These are phyloP conservation scores for Ascoidea tarda DNA, from an alignment of 805 yeast genomes.

Conservation along the genomic window DNA sequence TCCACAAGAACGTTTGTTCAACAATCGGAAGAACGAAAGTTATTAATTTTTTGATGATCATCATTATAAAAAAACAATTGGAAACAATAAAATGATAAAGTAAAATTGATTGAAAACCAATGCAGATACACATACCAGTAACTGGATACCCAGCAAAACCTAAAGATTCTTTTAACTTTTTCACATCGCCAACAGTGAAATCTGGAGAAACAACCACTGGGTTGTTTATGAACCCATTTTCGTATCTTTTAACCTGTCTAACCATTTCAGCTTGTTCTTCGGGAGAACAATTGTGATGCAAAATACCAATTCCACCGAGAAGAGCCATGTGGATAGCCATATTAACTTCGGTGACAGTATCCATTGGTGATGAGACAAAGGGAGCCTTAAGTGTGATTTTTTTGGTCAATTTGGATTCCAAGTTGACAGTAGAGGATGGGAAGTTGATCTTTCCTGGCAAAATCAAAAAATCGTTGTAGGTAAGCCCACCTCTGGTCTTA, in stretches of 20 bases:
- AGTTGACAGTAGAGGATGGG: conserved; percentile 62
- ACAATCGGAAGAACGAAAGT: conserved; percentile 99
- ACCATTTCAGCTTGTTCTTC: conserved; percentile 99
- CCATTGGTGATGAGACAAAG: conserved; percentile 97
- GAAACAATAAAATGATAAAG: conserved; percentile 1
- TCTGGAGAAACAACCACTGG: conserved; percentile 77
- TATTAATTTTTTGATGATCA: conserved; percentile 41
- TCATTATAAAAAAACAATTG: conserved; percentile 23
- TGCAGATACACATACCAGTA: conserved; percentile 70
- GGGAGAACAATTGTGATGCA: conserved; percentile 92
- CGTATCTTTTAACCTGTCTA: conserved; percentile 88
- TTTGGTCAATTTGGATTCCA: conserved; percentile 84
- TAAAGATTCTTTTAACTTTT: conserved; percentile 46
- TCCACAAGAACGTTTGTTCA: conserved; percentile 98
- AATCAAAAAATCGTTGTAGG: conserved; percentile 91
- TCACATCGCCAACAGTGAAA: conserved; percentile 70
- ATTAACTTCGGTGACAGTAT: conserved; percentile 92
- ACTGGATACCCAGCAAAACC: conserved; percentile 99
- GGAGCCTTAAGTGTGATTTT: conserved; percentile 87
- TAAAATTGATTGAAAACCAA: conserved; percentile 7
- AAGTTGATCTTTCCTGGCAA: conserved; percentile 91
- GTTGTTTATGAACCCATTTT: conserved; percentile 93
- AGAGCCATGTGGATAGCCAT: conserved; percentile 99
- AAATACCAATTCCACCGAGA: conserved; percentile 96
- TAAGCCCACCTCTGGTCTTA: conserved; percentile 81